Evolutionary conservation across 495 filamentous ascomycete genomes (phyloP), one percentile per base, ranked within the genome.

Genomic region (Tirmania nivea): DNA sequence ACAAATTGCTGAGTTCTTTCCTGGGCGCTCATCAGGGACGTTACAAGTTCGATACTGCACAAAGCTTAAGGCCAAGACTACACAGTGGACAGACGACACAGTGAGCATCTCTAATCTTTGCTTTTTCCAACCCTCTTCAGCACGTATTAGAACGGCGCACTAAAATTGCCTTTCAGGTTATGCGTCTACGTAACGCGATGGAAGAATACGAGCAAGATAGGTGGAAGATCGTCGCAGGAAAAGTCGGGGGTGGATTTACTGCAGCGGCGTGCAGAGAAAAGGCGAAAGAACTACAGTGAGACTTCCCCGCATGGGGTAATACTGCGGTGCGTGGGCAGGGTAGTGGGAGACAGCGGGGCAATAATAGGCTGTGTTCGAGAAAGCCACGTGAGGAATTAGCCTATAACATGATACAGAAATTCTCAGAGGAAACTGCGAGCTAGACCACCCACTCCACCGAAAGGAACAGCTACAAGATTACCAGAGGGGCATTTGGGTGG

Each of bases 1-100:
- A 64, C 86, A 94, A 72, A 93, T 94, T 59, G 82, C 84, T 53
- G 86, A 92, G 61, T 93, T 89, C 68, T 93, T 94, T 60, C 87
- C 87, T 8, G 87, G 86, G 10, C 71, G 87, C 50, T 85, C 83
- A 45, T 86, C 81, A 34, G 86, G 85, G 39, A 93, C 87, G 35
- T 69, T 94, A 53, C 87, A 94, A 63, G 87, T 94, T 56, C 79
- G 86, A 11, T 94, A 94, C 65, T 94, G 87, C 63, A 93, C 86
- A 31, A 93, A 90, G 67, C 69, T 93, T 55, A 93, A 90, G 67
- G 84, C 84, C 9, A 92, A 92, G 70, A 84, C 80, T 48, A 87
- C 83, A n/a, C 75, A 79, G 56, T 94, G 87, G 87, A 89, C 81
- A 53, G 84, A 88, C 55, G 85, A 90, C 57, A 87, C 83, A 72